A percentile compares a stretch with the other conserved stretches of the same genome.
phyloP scores from a whole-genome alignment of 768 basidiomycete species.

The Phylloporus rhodoxanthus region DNA sequence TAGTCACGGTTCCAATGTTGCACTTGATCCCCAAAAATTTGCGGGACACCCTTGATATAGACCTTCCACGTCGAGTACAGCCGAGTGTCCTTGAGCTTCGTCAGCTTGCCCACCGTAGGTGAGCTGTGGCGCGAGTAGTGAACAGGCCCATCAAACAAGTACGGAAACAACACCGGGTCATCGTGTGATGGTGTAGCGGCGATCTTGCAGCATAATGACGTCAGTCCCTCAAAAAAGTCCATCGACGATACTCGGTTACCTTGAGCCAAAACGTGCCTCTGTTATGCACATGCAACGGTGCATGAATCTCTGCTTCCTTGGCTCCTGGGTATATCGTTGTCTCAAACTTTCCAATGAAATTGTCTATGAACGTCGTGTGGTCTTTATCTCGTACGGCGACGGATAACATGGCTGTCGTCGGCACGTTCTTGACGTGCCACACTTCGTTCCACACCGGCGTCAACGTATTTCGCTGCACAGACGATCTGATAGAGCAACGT shows the following conservation, averaged over 20 bases:
- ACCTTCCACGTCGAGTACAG: constrained; percentile 79
- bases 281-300: constrained; percentile 41
- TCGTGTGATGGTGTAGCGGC: constrained; percentile 44
- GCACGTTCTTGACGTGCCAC: constrained; percentile 72
- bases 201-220: constrained; percentile 37
- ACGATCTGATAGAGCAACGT: constrained; percentile 42
- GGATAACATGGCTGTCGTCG: constrained; percentile 48
- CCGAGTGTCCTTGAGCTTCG: constrained; percentile 53
- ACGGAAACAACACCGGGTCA: constrained; percentile 41
- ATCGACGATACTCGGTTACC: constrained; percentile 29
- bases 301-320: constrained; percentile 60
- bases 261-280: constrained; percentile 68
- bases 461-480: constrained; percentile 51
- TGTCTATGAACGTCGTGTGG: constrained; percentile 49
- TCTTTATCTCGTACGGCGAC: constrained; percentile 72
- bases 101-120: constrained; percentile 60
- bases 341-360: constrained; percentile 59
- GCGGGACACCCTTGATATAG: constrained; percentile 53
- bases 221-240: not conserved
- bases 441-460: constrained; percentile 71
- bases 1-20: constrained; percentile 68
- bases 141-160: constrained; percentile 69
- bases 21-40: constrained; percentile 52
- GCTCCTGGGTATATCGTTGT: constrained; percentile 49
- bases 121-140: constrained; percentile 68